Percentiles rank a stretch among this genome's conserved stretches.
These are phyloP conservation scores for Daldinia vernicosa DNA, from an alignment of 495 filamentous ascomycete genomes.

Conservation along the genomic window DNA sequence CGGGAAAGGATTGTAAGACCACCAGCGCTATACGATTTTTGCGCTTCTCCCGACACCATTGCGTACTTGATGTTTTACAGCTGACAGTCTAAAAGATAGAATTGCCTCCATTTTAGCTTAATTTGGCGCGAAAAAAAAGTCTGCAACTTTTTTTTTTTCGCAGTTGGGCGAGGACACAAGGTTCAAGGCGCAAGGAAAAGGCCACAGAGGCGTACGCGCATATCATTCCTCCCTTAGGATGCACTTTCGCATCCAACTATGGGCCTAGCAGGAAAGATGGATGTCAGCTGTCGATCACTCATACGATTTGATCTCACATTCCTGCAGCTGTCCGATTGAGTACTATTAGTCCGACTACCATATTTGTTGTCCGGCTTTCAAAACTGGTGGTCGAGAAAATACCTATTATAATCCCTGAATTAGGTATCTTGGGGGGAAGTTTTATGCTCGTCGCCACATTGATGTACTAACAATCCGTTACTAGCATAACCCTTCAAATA, in stretches of 20 bases:
- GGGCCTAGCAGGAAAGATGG: conserved; percentile 35
- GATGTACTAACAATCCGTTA: conserved; percentile 11
- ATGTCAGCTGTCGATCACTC: conserved; percentile 43
- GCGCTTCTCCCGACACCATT: conserved; percentile 24
- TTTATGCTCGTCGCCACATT: conserved; percentile 15
- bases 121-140: conserved; percentile 17
- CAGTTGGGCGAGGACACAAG: conserved; percentile 9
- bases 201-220: conserved; percentile 24
- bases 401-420: conserved; percentile 14
- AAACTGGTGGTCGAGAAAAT: conserved; percentile 21
- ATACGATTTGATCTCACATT: conserved; percentile 43
- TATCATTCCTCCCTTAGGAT: conserved; percentile 41
- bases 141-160: conserved; percentile 17
- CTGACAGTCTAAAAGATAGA: conserved; percentile 20
- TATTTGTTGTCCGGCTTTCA: conserved; percentile 23
- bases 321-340: conserved; percentile 41
- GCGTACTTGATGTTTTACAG: conserved; percentile 12
- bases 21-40: conserved; percentile 33
- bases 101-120: conserved; percentile 21
- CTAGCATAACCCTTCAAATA: conserved; percentile 22
- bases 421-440: conserved; percentile 5
- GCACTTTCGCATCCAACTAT: conserved; percentile 31
- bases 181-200: conserved; percentile 21
- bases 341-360: conserved; percentile 33
- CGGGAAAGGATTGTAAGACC: conserved; percentile 37